Evolutionary conservation across 768 basidiomycete genomes (phyloP), one percentile per base, ranked within the genome.

Genomic region (Dictyophora rubrovolvata): DNA sequence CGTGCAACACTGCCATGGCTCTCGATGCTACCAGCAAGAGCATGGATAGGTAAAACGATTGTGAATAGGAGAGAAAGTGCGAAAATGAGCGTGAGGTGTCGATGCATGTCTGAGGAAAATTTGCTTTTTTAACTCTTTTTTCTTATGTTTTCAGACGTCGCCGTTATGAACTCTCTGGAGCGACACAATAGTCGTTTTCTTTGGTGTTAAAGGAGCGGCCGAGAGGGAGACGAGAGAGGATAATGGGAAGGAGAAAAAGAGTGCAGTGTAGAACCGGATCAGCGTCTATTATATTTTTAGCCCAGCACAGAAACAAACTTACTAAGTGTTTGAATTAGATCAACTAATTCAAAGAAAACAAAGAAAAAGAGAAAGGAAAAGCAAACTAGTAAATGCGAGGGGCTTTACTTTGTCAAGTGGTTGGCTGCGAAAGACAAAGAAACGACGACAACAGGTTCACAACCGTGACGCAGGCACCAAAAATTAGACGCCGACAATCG

Each of bases 31-130:
- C 74, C 68, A 49, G 76, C 72, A 62, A 76, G 69, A 63, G 77
- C 66, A 55, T 69, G 68, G 65, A 81, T 66, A 59, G 77, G 72
- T 68, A 85, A 69, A 69, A 79, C 70, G 68, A 88, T 66, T 63
- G 80, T 75, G 66, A 83, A 63, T 69, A 71, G 79, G 67, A 82
- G 74, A 79, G 89, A 67, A 78, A 89, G 75, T 65, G 84, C 80
- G 74, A 86, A 73, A 64, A 75, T 72, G 67, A 80, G 67, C 65
- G 72, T 54, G 20, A 60, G 20, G 5, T 20, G 21, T 55, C 53
- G 48, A 47, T 21, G 22, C 36, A 49, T 59, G 42, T 60, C 48
- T 53, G 50, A 4, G 47, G 35, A 54, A 35, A 18, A 53, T 49
- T 6, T 14, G 22, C 12, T 8, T 35, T 12, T 28, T 35, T 52